Evolutionary conservation across 1,284 basidiomycete genomes (phyloP), one percentile per base, ranked within the genome.

Genomic region (Papiliotrema laurentii): DNA sequence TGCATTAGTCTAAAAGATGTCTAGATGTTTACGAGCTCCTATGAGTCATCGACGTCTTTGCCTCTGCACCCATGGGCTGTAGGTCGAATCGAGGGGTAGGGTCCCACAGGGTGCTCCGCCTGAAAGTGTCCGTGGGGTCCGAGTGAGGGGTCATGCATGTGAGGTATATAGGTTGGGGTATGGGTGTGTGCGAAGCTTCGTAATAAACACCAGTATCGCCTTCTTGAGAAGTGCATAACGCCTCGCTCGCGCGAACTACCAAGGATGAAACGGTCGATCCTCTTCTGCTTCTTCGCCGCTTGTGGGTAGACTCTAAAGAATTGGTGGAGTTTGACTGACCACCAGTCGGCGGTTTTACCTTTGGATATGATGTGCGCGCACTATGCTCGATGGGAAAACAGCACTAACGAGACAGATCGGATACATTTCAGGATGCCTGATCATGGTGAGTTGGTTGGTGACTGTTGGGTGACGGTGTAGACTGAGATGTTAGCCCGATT

Each of bases 401-500:
- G 54, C 25, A 28, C n/a, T 34, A 22, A 28, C 34, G 43, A 44
- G 28, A 19, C 16, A 44, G 44, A 63, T 63, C 33, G 61, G 61
- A 26, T 63, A 63, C 49, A 63, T 56, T 2, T 61, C 85, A 81
- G 85, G 86, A 78, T 87, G 85, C 66, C 74, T 87, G 25, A 85
- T 87, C 54, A 87, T 87, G 85, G 44, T 45, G 35, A 24, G 44
- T 37, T 7, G 19, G 3, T 21, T 16, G 4, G 18, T 31, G 26
- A 5, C 31, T 28, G 18, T 22, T 5, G 9, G 42, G 31, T 26
- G 24, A 22, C 30, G 30, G n/a, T 33, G 30, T n/a, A 1, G 13
- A 13, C 6, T 28, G 30, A 18, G n/a, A 30, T 28, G 40, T 53
- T 22, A 45, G 44, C 80, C 80, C 6, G 84, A 87, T 66, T 88